A percentile compares a stretch with the other conserved stretches of the same genome.
Evolutionary conservation across 2,329 filamentous ascomycete genomes (phyloP).

Genomic region (Penicillium sp.): DNA sequence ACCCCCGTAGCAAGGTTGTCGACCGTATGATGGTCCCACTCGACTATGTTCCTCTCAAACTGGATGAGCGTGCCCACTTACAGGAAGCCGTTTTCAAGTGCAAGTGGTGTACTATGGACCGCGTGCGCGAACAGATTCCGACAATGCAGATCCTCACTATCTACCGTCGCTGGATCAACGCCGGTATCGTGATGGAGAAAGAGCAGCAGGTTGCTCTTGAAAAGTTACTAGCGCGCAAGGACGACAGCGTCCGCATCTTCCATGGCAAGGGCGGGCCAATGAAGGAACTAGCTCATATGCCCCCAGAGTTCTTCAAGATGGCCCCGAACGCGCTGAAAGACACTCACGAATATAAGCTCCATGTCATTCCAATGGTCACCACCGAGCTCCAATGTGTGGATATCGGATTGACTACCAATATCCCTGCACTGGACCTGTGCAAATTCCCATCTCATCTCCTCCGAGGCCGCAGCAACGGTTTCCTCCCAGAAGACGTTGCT

Average conservation of each 20-base stretch:
- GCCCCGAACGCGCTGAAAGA: background rate
- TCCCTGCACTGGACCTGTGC: conserved; percentile 18
- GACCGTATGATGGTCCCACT: conserved; percentile 35
- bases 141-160: conserved; percentile 35
- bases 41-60: conserved; percentile 30
- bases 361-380: conserved; percentile 19
- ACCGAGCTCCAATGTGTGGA: conserved; percentile 18
- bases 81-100: conserved; percentile 37
- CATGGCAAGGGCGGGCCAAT: conserved; percentile 12
- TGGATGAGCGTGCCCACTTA: conserved; percentile 29
- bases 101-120: conserved; percentile 40
- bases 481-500: conserved; percentile 27
- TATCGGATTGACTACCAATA: conserved; percentile 11
- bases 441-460: conserved; percentile 33
- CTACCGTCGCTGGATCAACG: conserved; percentile 33
- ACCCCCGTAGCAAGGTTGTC: conserved; percentile 19
- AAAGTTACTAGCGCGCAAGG: conserved; percentile 21
- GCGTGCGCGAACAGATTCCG: conserved; percentile 35
- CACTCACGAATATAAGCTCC: conserved; percentile 19
- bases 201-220: conserved; percentile 17
- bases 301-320: background rate
- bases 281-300: background rate
- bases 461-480: conserved; percentile 28
- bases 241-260: conserved; percentile 14
- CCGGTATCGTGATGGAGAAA: conserved; percentile 22